These are phyloP conservation scores for Hemisphaericaspora xylanilytica DNA, from an alignment of 1,139 yeast genomes.

Conservation along the genomic window DNA sequence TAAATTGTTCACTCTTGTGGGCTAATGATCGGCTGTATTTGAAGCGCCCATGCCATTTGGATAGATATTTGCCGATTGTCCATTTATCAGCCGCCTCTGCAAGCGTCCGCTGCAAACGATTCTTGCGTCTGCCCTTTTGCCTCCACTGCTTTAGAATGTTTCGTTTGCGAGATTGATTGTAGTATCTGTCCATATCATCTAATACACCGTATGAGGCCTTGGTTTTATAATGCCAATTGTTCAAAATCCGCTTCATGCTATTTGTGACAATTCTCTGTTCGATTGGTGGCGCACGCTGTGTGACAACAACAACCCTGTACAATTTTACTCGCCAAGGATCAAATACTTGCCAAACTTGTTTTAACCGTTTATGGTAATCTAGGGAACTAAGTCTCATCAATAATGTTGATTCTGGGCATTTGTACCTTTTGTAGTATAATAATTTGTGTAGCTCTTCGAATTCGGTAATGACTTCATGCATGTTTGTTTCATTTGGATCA, in stretches of 20 bases:
- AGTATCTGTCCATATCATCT: neutral
- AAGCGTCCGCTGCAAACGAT: neutral
- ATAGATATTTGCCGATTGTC: neutral
- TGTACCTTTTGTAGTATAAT: neutral
- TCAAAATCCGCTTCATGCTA: neutral
- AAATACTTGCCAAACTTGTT: constrained; percentile 7
- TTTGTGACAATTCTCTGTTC: neutral
- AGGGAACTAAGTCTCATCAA: constrained; percentile 12
- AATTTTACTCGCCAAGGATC: constrained; percentile 13
- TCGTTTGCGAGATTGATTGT: constrained; percentile 1
- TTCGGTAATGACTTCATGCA: constrained; percentile 22
- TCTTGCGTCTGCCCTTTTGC: neutral
- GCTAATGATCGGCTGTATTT: neutral
- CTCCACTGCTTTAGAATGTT: neutral
- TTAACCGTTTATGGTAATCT: constrained; percentile 8
- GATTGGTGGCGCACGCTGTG: neutral
- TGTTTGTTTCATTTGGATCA: constrained; percentile 17
- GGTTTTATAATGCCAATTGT: constrained; percentile 1
- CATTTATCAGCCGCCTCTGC: neutral
- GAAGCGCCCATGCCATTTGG: neutral
- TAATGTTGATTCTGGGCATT: constrained; percentile 7
- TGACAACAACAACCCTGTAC: constrained; percentile 1
- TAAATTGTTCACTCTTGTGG: neutral
- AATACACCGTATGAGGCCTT: neutral
- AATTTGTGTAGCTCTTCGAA: constrained; percentile 23